Evolutionary conservation across 805 yeast genomes (phyloP).

Genomic region (Wickerhamomyces canadensis): DNA sequence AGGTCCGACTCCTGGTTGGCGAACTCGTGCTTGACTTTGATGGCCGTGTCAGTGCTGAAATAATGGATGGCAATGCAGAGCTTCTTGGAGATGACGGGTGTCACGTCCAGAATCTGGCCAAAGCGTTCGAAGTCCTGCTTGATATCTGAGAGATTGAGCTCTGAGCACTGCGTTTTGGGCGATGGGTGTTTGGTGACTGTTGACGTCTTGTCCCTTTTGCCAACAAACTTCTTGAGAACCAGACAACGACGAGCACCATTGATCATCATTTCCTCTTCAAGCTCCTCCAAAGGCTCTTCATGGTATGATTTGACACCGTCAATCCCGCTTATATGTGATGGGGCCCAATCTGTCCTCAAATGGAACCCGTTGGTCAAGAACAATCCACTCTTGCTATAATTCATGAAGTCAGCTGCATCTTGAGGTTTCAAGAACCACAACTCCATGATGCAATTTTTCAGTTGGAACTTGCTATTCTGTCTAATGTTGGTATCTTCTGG

Average conservation of each 20-base stretch:
- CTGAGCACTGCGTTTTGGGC: constrained; percentile 37
- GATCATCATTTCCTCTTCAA: constrained; percentile 28
- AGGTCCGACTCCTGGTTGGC: constrained; percentile 30
- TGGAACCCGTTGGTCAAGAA: constrained; percentile 55
- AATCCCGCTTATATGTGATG: constrained; percentile 3
- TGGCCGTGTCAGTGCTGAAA: constrained; percentile 53
- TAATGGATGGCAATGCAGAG: constrained; percentile 57
- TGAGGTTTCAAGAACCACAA: constrained; percentile 46
- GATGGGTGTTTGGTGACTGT: constrained; percentile 28
- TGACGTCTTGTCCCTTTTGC: constrained; percentile 17
- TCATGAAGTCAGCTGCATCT: constrained; percentile 50
- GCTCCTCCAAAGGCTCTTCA: constrained; percentile 12
- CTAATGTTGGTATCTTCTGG: constrained; percentile 8
- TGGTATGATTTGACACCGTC: constrained; percentile 5
- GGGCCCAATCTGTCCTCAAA: constrained; percentile 42
- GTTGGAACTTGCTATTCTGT: constrained; percentile 7
- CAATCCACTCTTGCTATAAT: constrained; percentile 45
- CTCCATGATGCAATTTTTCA: constrained; percentile 32
- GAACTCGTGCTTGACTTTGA: constrained; percentile 47
- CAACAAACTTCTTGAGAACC: constrained; percentile 36
- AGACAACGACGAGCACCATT: constrained; percentile 53
- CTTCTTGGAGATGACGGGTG: constrained; percentile 63
- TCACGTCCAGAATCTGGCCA: constrained; percentile 57
- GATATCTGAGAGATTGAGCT: constrained; percentile 40
- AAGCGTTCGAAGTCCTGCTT: constrained; percentile 44